Percentiles rank a stretch among this genome's conserved stretches.
Evolutionary conservation across 2,329 filamentous ascomycete species (phyloP).

Genomic region (Phaeomoniella chlamydospora): DNA sequence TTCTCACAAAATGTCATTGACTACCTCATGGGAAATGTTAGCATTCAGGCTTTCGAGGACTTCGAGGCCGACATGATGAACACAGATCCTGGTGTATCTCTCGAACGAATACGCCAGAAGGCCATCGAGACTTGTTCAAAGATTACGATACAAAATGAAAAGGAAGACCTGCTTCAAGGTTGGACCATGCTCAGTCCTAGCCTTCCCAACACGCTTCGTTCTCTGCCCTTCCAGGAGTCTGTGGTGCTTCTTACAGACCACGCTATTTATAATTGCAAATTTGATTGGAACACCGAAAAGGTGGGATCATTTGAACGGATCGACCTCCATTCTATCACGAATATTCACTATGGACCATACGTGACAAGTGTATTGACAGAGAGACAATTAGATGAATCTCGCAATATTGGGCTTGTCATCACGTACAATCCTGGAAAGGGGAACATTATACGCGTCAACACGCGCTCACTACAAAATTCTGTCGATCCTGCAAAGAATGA

Average conservation of each 20-base stretch:
- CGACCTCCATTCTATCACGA: slow-evolving; percentile 56
- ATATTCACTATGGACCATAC: slow-evolving; percentile 70
- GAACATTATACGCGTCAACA: slow-evolving; percentile 69
- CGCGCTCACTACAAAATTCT: slow-evolving; percentile 52
- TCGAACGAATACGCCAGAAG: slow-evolving; percentile 68
- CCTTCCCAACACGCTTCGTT: slow-evolving; percentile 52
- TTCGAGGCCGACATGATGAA: slow-evolving; percentile 91
- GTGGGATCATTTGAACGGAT: slow-evolving; percentile 84
- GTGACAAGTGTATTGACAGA: slow-evolving; percentile 76
- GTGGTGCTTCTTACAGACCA: slow-evolving; percentile 75
- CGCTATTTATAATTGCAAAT: slow-evolving; percentile 76
- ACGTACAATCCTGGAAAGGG: slow-evolving; percentile 58
- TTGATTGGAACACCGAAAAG: slow-evolving; percentile 93
- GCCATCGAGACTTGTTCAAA: slow-evolving; percentile 82
- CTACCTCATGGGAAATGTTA: slow-evolving; percentile 81
- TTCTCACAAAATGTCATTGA: slow-evolving; percentile 93
- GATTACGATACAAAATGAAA: slow-evolving; percentile 70
- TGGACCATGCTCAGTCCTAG: slow-evolving; percentile 78
- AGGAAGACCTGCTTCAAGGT: slow-evolving; percentile 72
- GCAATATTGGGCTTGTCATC: slow-evolving; percentile 74
- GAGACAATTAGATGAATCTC: slow-evolving; percentile 59
- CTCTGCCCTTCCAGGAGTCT: slow-evolving; percentile 69
- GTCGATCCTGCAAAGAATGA: slow-evolving; percentile 29
- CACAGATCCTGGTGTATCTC: slow-evolving; percentile 77
- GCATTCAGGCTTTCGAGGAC: slow-evolving; percentile 73